phyloP scores from a whole-genome alignment of 1,284 basidiomycete species.

The Heterobasidion annosum region DNA sequence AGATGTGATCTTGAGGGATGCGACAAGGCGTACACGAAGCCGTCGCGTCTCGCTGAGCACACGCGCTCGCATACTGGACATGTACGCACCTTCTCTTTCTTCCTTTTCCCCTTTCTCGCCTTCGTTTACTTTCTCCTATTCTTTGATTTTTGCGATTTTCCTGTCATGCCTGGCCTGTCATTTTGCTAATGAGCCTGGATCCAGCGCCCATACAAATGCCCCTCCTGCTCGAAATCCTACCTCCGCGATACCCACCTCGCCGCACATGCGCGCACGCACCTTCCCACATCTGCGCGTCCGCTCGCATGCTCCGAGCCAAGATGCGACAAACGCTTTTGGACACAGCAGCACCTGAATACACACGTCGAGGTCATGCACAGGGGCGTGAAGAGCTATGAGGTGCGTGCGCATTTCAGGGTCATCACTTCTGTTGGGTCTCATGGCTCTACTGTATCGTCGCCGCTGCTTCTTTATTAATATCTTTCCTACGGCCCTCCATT shows the following conservation, averaged over 20 bases:
- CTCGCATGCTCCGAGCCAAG: constrained; percentile 50
- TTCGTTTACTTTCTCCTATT: no score
- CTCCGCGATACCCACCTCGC: constrained; percentile 81
- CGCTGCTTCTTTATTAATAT: constrained; percentile 2
- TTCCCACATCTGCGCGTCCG: constrained; percentile 56
- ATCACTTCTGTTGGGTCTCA: not conserved
- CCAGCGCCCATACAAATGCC: constrained; percentile 79
- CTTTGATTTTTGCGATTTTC: no score
- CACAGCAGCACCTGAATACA: constrained; percentile 71
- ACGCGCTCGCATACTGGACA: constrained; percentile 80
- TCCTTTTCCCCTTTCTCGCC: no score
- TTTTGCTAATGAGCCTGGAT: not conserved
- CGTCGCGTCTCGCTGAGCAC: constrained; percentile 81
- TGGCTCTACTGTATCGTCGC: no score
- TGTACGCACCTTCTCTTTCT: constrained; percentile 31
- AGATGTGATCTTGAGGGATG: constrained; percentile 68
- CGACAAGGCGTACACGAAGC: constrained; percentile 77
- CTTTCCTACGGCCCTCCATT: constrained; percentile 8
- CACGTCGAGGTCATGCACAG: constrained; percentile 58
- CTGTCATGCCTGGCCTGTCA: no score
- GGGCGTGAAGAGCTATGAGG: constrained; percentile 51
- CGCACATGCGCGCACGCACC: constrained; percentile 77
- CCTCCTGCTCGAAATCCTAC: constrained; percentile 73
- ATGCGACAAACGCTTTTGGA: constrained; percentile 89
- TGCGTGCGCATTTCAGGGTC: constrained; percentile 18